These are phyloP conservation scores for Colletotrichum lupini DNA, from an alignment of 2,329 filamentous ascomycete genomes.

Conservation along the genomic window DNA sequence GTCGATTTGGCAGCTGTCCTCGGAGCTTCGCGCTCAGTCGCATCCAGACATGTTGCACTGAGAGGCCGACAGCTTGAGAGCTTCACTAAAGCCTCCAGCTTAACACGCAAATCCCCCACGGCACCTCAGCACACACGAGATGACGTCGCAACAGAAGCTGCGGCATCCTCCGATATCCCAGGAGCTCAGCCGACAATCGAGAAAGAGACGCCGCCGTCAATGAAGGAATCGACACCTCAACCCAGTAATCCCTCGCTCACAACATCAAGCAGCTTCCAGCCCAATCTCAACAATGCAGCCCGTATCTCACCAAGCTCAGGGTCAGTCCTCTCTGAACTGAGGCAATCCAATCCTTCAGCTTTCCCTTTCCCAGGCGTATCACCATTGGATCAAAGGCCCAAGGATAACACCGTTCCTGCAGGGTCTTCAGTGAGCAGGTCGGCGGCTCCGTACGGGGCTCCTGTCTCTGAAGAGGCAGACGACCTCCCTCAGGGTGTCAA, in stretches of 20 bases:
- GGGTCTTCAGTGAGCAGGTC: background rate
- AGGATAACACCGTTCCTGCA: background rate
- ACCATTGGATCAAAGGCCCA: background rate
- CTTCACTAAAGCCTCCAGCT: constrained; percentile 59
- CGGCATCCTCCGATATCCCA: background rate
- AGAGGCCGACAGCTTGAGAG: constrained; percentile 64
- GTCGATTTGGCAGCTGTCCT: constrained; percentile 78
- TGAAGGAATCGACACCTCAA: background rate
- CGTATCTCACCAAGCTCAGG: constrained; percentile 18
- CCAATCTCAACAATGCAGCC: constrained; percentile 1
- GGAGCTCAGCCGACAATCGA: background rate
- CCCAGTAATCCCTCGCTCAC: constrained; percentile 28
- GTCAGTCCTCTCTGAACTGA: constrained; percentile 31
- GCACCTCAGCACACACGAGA: constrained; percentile 10
- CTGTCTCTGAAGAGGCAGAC: constrained; percentile 39
- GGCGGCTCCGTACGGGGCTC: background rate
- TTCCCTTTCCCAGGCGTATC: constrained; percentile 31
- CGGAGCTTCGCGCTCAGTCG: constrained; percentile 76
- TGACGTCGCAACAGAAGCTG: background rate
- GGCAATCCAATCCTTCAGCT: constrained; percentile 19
- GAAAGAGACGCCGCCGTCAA: background rate
- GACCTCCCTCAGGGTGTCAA: constrained; percentile 54
- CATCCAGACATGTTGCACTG: constrained; percentile 70
- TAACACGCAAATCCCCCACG: constrained; percentile 41
- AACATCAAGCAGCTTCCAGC: constrained; percentile 1